These are phyloP conservation scores for Phaeolepiota aurea DNA, from an alignment of 768 basidiomycete species.

Conservation along the genomic window DNA sequence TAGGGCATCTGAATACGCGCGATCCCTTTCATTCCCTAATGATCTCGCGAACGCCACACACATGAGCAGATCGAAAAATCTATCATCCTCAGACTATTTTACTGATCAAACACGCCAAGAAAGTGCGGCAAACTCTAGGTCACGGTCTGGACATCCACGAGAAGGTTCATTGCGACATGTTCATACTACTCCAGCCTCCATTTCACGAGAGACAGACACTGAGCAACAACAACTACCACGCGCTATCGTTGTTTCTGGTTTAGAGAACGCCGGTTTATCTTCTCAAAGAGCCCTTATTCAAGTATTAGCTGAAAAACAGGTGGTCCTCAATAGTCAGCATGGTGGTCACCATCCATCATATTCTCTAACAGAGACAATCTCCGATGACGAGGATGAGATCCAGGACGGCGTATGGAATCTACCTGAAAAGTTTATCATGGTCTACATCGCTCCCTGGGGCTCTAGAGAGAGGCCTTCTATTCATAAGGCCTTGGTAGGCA, in stretches of 20 bases:
- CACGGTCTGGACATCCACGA: background rate
- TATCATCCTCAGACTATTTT: conserved; percentile 1
- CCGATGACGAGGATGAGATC: conserved; percentile 19
- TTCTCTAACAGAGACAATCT: background rate
- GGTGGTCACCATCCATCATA: conserved; percentile 5
- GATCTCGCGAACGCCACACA: conserved; percentile 13
- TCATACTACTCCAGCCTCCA: conserved; percentile 24
- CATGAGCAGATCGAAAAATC: conserved; percentile 1
- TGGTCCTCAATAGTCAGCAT: conserved; percentile 33
- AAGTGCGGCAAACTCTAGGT: background rate
- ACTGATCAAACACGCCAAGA: conserved; percentile 3
- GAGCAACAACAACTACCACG: conserved; percentile 32
- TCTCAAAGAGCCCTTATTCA: conserved; percentile 52
- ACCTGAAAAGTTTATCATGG: conserved; percentile 61
- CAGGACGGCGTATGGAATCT: conserved; percentile 41
- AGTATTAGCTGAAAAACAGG: conserved; percentile 41
- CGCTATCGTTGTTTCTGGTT: conserved; percentile 60
- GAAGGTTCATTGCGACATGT: conserved; percentile 15
- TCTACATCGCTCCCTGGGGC: conserved; percentile 66
- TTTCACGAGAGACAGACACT: conserved; percentile 8
- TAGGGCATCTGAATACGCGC: conserved; percentile 13
- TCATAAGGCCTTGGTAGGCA: conserved; percentile 56
- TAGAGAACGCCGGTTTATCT: conserved; percentile 49
- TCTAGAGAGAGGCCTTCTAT: conserved; percentile 57
- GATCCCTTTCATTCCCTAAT: conserved; percentile 27